Percentiles rank a stretch among this genome's conserved stretches.
Conservation (phyloP, 176 grass and related monocot genomes). For the Bonia amplexicaulis region DNA sequence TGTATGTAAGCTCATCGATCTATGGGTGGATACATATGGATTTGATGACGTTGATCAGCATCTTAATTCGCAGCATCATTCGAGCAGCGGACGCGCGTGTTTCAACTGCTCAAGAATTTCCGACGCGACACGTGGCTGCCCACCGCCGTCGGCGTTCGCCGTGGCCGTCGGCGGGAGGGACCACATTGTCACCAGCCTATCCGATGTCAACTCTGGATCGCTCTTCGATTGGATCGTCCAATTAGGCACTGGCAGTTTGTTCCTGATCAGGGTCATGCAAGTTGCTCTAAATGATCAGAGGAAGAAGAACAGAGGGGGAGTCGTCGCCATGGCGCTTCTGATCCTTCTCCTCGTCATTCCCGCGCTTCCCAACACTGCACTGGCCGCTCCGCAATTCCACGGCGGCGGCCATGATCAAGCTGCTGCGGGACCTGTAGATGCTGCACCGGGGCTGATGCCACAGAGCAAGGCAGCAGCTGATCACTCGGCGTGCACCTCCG, state of each 20-base stretch:
- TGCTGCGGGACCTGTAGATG: too few species aligned
- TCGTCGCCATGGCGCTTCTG: not conserved
- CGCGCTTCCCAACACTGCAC: not conserved
- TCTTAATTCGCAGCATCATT: not conserved
- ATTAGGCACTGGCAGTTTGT: not conserved
- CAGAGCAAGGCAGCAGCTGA: too few species aligned
- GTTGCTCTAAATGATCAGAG: not conserved
- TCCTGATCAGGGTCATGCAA: not conserved
- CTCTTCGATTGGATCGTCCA: not conserved
- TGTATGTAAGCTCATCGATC: too few species aligned
- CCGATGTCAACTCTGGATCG: not conserved
- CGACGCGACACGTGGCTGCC: not conserved
- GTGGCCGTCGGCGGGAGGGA: not conserved
- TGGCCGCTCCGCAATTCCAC: not conserved
- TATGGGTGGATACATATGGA: not conserved
- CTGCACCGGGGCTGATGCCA: too few species aligned
- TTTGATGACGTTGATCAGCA: not conserved
- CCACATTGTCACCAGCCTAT: not conserved
- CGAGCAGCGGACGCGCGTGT: not conserved
- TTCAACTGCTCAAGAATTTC: not conserved
- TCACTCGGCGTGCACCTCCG: too few species aligned
- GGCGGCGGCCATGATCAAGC: too few species aligned
- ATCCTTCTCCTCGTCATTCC: not conserved
- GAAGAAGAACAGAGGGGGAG: not conserved
- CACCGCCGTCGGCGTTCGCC: not conserved